Base-by-base conservation (phyloP, 1,139 yeast species). In the Hemisphaericaspora lyxosophila region DNA sequence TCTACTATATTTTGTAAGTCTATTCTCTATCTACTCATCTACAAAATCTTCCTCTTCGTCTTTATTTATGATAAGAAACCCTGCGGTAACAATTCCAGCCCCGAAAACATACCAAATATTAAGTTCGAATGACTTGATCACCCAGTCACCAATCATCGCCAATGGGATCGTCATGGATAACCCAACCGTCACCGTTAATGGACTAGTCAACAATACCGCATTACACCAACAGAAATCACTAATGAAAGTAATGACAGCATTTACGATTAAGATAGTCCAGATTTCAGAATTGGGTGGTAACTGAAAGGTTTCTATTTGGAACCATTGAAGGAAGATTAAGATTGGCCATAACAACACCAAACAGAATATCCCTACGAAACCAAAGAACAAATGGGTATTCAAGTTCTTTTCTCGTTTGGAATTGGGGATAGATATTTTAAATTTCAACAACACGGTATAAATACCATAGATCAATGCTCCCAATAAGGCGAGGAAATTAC, bases 161-260 rank as follows among this genome's bases (percentile, higher is more conserved):
- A 92, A 73, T 0, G 98, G 98, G 20, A 92, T 92, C 0, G 97
- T 89, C 49, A 92, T 79, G 19, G 96, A 84, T 31, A 92, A 70
- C 0, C 98, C 98, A 7, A 92, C 95, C 0, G 98, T 92, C 2
- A 90, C 97, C 0, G 96, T 90, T 45, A 92, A 70, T 0, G 98
- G 98, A 35, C 94, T 83, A 1, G 98, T 92, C 56, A 92, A 67
- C 25, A 92, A 71, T 74, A 90, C 94, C 0, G 97, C 96, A 49
- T 88, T 78, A 31, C 96, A 96, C 98, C 98, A 92, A 54, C 95
- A 82, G 50, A 84, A 88, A 57, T 92, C 98, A 32, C 95, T 85
- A 13, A 89, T 64, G 50, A 92, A 82, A 0, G 97, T 88, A 29
- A 88, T 80, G 19, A 77, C 54, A 38, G 92, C 86, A 59, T 92